Base-by-base conservation (phyloP, 2,329 filamentous ascomycete species). In the Tolypocladium cylindrosporum region DNA sequence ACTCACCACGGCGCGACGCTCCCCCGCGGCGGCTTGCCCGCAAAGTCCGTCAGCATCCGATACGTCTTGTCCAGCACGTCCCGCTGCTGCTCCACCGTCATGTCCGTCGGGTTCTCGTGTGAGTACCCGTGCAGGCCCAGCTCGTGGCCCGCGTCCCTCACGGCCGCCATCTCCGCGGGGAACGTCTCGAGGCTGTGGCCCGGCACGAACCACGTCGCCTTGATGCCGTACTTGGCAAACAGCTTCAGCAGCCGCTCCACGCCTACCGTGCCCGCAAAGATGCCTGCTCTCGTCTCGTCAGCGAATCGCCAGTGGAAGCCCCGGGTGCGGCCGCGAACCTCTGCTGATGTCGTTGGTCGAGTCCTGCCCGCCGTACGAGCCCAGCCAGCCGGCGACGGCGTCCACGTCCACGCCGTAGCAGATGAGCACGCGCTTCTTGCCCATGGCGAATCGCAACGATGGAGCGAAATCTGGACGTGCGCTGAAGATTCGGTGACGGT, bases 21-120 rank as follows among this genome's bases (percentile, higher is more conserved):
- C 1, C 89, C 88, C 0, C 86, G 76, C 0, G 89, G 89, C 0
- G 85, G 85, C 71, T 89, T 90, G 7, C 88, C 85, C 45, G 65
- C 67, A 43, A 92, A 88, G 0, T 87, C 83, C 0, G 84, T 89
- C 40, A 91, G 78, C 70, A 91, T 78, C 27, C 80, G 79, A 67
- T 86, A 90, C 21, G 87, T 90, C 71, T 89, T 89, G 65, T 88
- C 85, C 7, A 93, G 78, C 19, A 92, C 85, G 58, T 89, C 87
- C 16, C 80, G 80, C 69, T 92, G 88, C 72, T 92, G 89, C 67
- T 91, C 87, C 1, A 88, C 68, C 0, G 79, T 87, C 87, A 91
- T 89, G 58, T 85, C 81, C 0, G 77, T 77, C 0, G 88, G 87
- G 64, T 91, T 90, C 67, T 91, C 88, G 65, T 91, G 87, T 0